A percentile compares a stretch with the other conserved stretches of the same genome.
Conservation (phyloP, 208 protist genomes). For the Trypanosoma boissoni region DNA sequence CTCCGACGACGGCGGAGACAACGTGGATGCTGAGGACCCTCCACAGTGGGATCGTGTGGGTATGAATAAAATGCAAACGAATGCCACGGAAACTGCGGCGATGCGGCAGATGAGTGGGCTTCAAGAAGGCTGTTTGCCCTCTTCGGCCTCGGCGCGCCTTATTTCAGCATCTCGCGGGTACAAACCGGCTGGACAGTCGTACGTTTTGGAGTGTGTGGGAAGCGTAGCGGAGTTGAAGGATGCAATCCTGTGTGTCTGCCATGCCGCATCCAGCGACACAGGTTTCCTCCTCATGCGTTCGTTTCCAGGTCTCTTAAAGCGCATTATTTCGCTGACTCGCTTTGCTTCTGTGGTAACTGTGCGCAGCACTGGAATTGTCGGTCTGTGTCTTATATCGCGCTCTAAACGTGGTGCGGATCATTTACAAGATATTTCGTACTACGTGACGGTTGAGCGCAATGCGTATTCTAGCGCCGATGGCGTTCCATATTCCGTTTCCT, state of each 20-base stretch:
- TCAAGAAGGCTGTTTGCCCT: slow-evolving; percentile 13
- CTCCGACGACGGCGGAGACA: slow-evolving; percentile 8
- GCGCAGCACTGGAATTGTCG: slow-evolving; percentile 51
- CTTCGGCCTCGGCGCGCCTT: slow-evolving; percentile 27
- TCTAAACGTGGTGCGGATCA: slow-evolving; percentile 42
- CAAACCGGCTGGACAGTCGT: slow-evolving; percentile 43
- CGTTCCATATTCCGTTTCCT: slow-evolving; percentile 81
- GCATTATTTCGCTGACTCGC: slow-evolving; percentile 55
- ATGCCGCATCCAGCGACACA: slow-evolving; percentile 68
- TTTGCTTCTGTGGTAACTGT: slow-evolving; percentile 75
- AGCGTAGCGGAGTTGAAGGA: slow-evolving; percentile 61
- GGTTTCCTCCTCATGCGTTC: slow-evolving; percentile 49
- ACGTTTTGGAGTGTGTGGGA: slow-evolving; percentile 66
- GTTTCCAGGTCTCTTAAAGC: slow-evolving; percentile 52
- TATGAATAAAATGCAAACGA: background rate
- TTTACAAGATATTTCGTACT: slow-evolving; percentile 39
- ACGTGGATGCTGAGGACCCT: slow-evolving; percentile 23
- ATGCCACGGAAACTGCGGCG: background rate
- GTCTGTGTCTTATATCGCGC: slow-evolving; percentile 51
- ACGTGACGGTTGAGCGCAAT: slow-evolving; percentile 58
- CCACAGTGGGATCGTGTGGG: slow-evolving; percentile 16
- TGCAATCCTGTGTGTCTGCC: slow-evolving; percentile 70
- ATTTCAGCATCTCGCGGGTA: slow-evolving; percentile 74
- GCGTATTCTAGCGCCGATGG: slow-evolving; percentile 85
- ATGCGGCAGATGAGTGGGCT: slow-evolving; percentile 2